Conservation (phyloP, 805 yeast species). For the Hanseniaspora valbyensis region DNA sequence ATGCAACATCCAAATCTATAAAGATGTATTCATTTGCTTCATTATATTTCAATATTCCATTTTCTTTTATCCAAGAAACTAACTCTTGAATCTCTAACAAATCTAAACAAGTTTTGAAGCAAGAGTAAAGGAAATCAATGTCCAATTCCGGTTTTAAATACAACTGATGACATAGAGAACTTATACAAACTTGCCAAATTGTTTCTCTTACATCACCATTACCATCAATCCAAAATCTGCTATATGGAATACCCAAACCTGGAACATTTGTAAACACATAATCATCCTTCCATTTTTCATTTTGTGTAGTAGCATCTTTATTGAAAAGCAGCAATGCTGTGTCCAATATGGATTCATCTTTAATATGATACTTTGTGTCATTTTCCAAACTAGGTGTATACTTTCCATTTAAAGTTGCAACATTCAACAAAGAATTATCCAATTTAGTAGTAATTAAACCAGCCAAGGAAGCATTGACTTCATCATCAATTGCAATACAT, state of each 20-base stretch:
- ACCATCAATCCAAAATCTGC: constrained; percentile 62
- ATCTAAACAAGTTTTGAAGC: constrained; percentile 28
- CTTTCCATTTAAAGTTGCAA: not conserved
- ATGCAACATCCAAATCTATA: constrained; percentile 1
- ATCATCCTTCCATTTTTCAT: constrained; percentile 15
- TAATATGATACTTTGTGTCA: constrained; percentile 5
- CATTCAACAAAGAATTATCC: not conserved
- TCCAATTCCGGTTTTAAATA: constrained; percentile 48
- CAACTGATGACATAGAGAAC: constrained; percentile 36
- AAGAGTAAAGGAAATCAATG: constrained; percentile 19
- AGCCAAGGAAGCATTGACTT: not conserved
- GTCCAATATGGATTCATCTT: constrained; percentile 4
- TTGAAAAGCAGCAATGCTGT: constrained; percentile 25
- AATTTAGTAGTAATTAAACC: not conserved
- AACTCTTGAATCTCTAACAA: constrained; percentile 32
- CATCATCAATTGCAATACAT: not conserved
- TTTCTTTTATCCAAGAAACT: constrained; percentile 37
- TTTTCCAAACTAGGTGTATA: constrained; percentile 1
- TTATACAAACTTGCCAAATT: constrained; percentile 51
- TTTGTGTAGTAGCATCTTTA: constrained; percentile 51
- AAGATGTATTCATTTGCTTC: not conserved
- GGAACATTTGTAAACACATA: constrained; percentile 29
- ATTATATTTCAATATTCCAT: constrained; percentile 20
- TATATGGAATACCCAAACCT: constrained; percentile 52
- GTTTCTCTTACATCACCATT: constrained; percentile 46